Evolutionary conservation across 1,284 basidiomycete genomes (phyloP).

Genomic region (Puccinia coronata): DNA sequence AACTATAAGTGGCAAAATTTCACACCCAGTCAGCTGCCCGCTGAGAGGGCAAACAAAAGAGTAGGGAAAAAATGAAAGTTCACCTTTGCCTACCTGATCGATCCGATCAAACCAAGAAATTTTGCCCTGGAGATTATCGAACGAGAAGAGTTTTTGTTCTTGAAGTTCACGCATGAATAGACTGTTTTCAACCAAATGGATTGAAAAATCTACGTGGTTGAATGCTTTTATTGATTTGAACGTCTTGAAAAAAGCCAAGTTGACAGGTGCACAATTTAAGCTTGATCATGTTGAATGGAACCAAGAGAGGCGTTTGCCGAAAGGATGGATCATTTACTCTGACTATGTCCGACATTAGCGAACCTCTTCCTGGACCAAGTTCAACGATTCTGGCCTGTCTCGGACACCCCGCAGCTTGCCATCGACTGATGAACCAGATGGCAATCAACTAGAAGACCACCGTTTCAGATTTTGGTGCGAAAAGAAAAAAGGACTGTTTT

Average conservation of each 20-base stretch:
- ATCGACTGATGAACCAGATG: constrained; percentile 81
- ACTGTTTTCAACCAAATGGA: constrained; percentile 82
- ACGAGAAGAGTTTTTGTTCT: constrained; percentile 63
- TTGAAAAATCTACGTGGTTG: constrained; percentile 13
- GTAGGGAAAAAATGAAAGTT: constrained; percentile 43
- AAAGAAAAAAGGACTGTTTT: not conserved
- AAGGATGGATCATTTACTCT: constrained; percentile 64
- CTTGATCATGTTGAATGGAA: too few species aligned
- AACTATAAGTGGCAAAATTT: not conserved
- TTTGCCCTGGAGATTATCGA: constrained; percentile 52
- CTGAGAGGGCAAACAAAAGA: not conserved
- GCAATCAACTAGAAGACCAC: constrained; percentile 61
- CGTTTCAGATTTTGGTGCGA: not conserved
- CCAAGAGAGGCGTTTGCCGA: not conserved
- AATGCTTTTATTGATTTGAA: constrained; percentile 52
- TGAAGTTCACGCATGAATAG: constrained; percentile 69
- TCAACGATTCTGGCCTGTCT: constrained; percentile 74
- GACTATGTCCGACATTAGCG: constrained; percentile 86
- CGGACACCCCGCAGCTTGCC: constrained; percentile 67
- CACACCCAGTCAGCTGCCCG: not conserved
- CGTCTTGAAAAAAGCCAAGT: constrained; percentile 54
- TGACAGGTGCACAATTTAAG: not conserved
- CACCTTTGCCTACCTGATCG: constrained; percentile 66
- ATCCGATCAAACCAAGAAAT: constrained; percentile 76
- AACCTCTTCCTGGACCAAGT: constrained; percentile 90